A percentile compares a stretch with the other conserved stretches of the same genome.
Conservation (phyloP, 306 rosid species). For the Medicago ruthenica region DNA sequence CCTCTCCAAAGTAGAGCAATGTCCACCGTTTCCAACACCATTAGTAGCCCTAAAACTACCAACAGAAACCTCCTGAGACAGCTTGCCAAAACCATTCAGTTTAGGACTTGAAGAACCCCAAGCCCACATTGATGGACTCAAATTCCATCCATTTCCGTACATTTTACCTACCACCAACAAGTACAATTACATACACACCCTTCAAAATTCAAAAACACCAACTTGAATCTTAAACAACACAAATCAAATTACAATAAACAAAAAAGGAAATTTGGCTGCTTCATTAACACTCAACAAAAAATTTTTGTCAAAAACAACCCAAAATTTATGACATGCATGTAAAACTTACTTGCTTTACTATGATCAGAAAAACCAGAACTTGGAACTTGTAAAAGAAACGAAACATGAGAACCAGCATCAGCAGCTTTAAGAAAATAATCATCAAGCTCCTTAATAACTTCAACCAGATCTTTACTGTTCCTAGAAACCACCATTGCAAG, state of each 20-base stretch:
- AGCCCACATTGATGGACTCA: constrained; percentile 72
- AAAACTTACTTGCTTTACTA: constrained; percentile 64
- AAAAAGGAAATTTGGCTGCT: not conserved
- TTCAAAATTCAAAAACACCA: constrained; percentile 31
- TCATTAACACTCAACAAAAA: not conserved
- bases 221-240: constrained; percentile 9
- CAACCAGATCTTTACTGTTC: constrained; percentile 79
- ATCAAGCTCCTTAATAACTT: constrained; percentile 87
- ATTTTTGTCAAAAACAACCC: not conserved
- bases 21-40: constrained; percentile 58
- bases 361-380: constrained; percentile 61
- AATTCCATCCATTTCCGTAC: constrained; percentile 70
- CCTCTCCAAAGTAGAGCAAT: constrained; percentile 85
- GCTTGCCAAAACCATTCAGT: constrained; percentile 58
- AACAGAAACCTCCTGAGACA: constrained; percentile 47
- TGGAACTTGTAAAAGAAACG: constrained; percentile 79
- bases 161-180: constrained; percentile 62
- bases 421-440: constrained; percentile 91
- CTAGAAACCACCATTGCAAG: constrained; percentile 90
- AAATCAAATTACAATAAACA: not conserved
- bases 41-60: constrained; percentile 53
- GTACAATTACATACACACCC: constrained; percentile 28
- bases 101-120: constrained; percentile 81
- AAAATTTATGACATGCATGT: constrained; percentile 26
- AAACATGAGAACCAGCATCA: constrained; percentile 80